Evolutionary conservation across 805 yeast genomes (phyloP), one percentile per base, ranked within the genome.

Genomic region (Groenewaldozyma salmanticensis): DNA sequence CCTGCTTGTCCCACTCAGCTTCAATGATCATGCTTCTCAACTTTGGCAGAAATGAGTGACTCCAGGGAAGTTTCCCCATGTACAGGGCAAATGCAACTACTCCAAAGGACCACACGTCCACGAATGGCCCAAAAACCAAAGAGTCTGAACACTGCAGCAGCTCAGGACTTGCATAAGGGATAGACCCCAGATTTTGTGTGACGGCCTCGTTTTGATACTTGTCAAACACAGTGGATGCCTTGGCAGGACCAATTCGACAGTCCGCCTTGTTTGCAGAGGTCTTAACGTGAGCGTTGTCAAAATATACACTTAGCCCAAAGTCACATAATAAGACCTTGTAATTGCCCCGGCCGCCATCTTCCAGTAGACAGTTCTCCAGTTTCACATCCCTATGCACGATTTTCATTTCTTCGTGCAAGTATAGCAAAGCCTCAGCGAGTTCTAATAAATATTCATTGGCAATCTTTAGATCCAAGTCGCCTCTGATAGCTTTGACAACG

Each of bases 111-210:
- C 96, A 88, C 4, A 84, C 71, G 61, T 88, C 97, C 1, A 88
- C 79, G 31, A 75, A 64, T 2, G 83, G 79, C 2, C 81, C 80
- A 42, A 74, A 54, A 52, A 60, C 42, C 53, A 77, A 65, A 2
- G 39, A 40, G 4, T 86, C 83, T 7, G 7, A 9, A 7, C 11
- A 9, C 13, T 24, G 11, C 32, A 87, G 62, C 15, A 86, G 66
- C 56, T 88, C 96, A 0, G 97, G 97, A 0, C 95, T 75, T 0
- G 96, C 94, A 58, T 86, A 88, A 0, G 96, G 96, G 24, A 88
- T 66, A 1, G 95, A 87, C 0, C 97, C 97, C 37, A 85, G 82
- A 50, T 79, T 43, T 27, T 45, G 43, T 17, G 37, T 16, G 13
- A 33, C 11, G 13, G 37, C 5, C 13, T 16, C 13, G 6, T 11